Evolutionary conservation across 192 early-diverging fungal genomes (phyloP).

Genomic region (Martensiomyces pterosporus): DNA sequence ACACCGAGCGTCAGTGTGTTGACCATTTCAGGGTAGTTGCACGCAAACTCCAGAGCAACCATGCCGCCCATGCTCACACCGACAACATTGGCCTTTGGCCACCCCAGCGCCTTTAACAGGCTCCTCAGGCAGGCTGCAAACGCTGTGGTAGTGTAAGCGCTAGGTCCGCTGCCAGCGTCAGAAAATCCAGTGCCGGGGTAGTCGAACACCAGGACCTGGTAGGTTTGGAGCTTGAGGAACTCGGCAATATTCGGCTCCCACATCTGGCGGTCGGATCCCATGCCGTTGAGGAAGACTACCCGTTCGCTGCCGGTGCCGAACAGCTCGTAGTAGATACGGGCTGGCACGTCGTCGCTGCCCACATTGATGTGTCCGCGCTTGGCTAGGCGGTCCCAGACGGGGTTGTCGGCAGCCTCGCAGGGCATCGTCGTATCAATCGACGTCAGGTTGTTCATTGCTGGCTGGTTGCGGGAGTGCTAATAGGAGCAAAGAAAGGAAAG

Average conservation of each 20-base stretch:
- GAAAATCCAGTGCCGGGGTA: slow-evolving; percentile 60
- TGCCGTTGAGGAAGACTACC: background rate
- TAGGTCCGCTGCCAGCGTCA: slow-evolving; percentile 1
- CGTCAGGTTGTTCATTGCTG: slow-evolving; percentile 16
- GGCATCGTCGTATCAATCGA: slow-evolving; percentile 26
- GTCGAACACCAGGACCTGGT: slow-evolving; percentile 61
- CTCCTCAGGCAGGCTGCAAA: slow-evolving; percentile 44
- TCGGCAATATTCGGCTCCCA: slow-evolving; percentile 11
- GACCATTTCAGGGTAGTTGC: background rate
- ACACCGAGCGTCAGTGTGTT: background rate
- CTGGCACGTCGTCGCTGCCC: background rate
- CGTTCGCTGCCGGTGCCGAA: background rate
- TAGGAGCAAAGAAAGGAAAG: too few relatives aligned
- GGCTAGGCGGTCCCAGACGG: slow-evolving; percentile 15
- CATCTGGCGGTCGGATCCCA: background rate
- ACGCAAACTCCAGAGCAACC: slow-evolving; percentile 61
- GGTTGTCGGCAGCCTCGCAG: background rate
- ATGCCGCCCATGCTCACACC: slow-evolving; percentile 75
- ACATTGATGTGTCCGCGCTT: slow-evolving; percentile 18
- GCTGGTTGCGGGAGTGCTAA: too few relatives aligned
- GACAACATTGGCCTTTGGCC: slow-evolving; percentile 58
- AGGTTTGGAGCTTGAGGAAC: slow-evolving; percentile 47
- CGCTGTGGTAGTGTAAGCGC: background rate
- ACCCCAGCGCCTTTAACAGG: slow-evolving; percentile 57
- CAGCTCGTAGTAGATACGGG: background rate